Evolutionary conservation across 2,329 filamentous ascomycete genomes (phyloP).

Genomic region (Pestalotiopsis sp.): DNA sequence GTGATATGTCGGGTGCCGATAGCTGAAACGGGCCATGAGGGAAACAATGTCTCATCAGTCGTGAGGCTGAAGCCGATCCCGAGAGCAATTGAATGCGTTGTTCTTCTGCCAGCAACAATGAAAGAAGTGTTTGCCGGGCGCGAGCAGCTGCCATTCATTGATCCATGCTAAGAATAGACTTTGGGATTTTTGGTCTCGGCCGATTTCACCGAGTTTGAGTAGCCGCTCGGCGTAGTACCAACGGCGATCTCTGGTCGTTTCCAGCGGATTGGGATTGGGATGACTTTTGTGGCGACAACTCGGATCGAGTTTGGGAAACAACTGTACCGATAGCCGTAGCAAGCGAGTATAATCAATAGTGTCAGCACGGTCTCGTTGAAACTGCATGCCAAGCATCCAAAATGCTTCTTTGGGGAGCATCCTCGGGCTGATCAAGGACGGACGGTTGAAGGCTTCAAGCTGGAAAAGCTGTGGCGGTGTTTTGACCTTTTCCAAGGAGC

Average conservation of each 20-base stretch:
- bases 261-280: not conserved
- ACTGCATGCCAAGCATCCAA: not conserved
- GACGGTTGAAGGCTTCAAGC: not conserved
- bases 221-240: not conserved
- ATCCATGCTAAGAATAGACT: constrained; percentile 3
- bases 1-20: not conserved
- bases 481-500: not conserved
- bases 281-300: not conserved
- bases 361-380: too few relatives aligned
- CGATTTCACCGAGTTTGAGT: not conserved
- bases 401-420: not conserved
- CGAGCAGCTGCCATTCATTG: not conserved
- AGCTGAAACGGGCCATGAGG: not conserved
- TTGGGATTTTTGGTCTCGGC: not conserved
- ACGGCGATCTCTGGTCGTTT: not conserved
- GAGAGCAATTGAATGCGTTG: not conserved
- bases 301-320: not conserved
- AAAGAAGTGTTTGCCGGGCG: not conserved
- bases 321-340: not conserved
- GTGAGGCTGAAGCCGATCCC: not conserved
- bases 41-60: constrained; percentile 2
- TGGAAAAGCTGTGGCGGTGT: not conserved
- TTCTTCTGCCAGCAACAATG: not conserved
- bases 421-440: not conserved
- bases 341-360: too few relatives aligned